These are phyloP conservation scores for Tetrahymena malaccensis DNA, from an alignment of 73 alveolate species.

Conservation along the genomic window DNA sequence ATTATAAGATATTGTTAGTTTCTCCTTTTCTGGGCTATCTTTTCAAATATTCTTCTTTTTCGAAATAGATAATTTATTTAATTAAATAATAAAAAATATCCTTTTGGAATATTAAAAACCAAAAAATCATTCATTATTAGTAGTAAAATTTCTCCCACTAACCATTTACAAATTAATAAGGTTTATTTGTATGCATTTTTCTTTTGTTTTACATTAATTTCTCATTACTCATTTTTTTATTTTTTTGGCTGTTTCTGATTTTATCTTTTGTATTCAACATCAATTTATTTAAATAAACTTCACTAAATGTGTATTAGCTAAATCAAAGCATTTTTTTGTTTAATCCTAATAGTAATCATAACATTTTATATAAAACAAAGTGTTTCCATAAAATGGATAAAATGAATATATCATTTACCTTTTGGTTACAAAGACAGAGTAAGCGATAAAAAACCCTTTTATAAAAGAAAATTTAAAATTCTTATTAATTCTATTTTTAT, in stretches of 20 bases:
- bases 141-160: not conserved
- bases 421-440: not conserved
- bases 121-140: not conserved
- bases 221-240: not conserved
- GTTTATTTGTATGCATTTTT: too few species aligned
- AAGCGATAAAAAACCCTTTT: not conserved
- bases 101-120: not conserved
- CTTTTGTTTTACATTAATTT: not conserved
- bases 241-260: not conserved
- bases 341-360: not conserved
- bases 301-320: not conserved
- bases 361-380: too few species aligned
- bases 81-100: not conserved
- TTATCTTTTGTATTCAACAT: not conserved
- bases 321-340: too few species aligned
- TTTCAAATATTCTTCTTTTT: not conserved
- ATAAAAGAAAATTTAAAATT: not conserved
- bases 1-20: not conserved
- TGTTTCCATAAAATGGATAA: not conserved
- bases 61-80: not conserved
- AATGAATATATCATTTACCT: too few species aligned
- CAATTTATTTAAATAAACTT: too few species aligned
- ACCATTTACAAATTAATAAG: not conserved
- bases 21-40: not conserved
- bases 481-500: not conserved